phyloP scores from a whole-genome alignment of 495 filamentous ascomycete genomes.

The Trichoderma asperelloides region DNA sequence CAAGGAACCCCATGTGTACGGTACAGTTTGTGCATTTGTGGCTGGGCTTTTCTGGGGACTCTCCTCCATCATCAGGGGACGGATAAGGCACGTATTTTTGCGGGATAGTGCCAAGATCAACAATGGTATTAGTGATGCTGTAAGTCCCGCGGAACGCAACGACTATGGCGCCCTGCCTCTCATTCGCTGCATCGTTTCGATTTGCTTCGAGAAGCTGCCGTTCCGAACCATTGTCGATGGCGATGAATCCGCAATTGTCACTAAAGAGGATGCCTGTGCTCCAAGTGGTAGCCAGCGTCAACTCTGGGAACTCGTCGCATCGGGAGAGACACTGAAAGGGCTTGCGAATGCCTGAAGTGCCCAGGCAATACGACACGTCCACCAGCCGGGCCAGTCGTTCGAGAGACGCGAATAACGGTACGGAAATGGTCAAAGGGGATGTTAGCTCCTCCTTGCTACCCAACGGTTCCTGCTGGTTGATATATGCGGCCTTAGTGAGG shows the following conservation, averaged over 20 bases:
- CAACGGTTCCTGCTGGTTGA: slow-evolving; percentile 14
- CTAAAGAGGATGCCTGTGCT: slow-evolving; percentile 79
- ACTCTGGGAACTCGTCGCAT: slow-evolving; percentile 68
- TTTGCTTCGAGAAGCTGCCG: background rate
- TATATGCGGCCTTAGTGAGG: background rate
- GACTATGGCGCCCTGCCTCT: slow-evolving; percentile 46
- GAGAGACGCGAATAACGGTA: slow-evolving; percentile 64
- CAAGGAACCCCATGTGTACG: slow-evolving; percentile 84
- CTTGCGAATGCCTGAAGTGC: slow-evolving; percentile 62
- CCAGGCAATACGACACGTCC: slow-evolving; percentile 92
- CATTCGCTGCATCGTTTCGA: background rate
- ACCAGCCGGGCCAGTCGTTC: slow-evolving; percentile 82
- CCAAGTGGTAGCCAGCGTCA: slow-evolving; percentile 78
- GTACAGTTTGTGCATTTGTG: slow-evolving; percentile 69
- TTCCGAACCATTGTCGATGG: slow-evolving; percentile 57
- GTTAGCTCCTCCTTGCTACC: slow-evolving; percentile 10
- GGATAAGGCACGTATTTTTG: slow-evolving; percentile 89
- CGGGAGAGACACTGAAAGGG: slow-evolving; percentile 81
- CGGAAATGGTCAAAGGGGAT: slow-evolving; percentile 40
- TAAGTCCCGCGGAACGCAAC: slow-evolving; percentile 96
- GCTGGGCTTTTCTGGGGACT: slow-evolving; percentile 17
- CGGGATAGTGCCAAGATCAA: slow-evolving; percentile 78
- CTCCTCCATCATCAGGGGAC: slow-evolving; percentile 31
- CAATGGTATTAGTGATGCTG: slow-evolving; percentile 79
- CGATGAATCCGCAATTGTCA: slow-evolving; percentile 92